Percentiles rank a stretch among this genome's conserved stretches.
Conservation (phyloP, 371 early-diverging fungal species). For the Dinochytrium kinnereticum region DNA sequence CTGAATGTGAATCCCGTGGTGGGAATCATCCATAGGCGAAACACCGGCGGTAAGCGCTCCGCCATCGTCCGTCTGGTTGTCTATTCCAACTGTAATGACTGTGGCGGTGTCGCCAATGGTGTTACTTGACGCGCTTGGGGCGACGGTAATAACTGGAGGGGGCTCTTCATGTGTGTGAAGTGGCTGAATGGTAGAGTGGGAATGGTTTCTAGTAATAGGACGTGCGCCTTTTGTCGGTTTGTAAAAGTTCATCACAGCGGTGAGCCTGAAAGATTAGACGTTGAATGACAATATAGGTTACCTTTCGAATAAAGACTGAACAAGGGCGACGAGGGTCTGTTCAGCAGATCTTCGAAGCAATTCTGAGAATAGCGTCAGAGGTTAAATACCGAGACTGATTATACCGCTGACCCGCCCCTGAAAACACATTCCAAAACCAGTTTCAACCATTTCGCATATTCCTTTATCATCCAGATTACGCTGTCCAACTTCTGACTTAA, state of each 20-base stretch:
- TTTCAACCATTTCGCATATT: constrained; percentile 96
- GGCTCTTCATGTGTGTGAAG: not conserved
- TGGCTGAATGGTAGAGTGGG: not conserved
- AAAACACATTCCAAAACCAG: constrained; percentile 94
- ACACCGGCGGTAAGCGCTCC: not conserved
- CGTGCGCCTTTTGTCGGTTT: not conserved
- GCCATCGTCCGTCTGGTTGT: not conserved
- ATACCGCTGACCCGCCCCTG: constrained; percentile 88
- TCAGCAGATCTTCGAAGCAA: constrained; percentile 80
- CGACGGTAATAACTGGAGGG: not conserved
- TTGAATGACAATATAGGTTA: not conserved
- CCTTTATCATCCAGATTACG: constrained; percentile 82
- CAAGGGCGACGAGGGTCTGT: constrained; percentile 77
- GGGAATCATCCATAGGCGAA: not conserved
- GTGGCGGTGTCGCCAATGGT: not conserved
- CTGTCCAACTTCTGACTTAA: constrained; percentile 52
- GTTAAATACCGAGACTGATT: not conserved
- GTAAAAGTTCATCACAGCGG: constrained; percentile 13
- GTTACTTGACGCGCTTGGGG: not conserved
- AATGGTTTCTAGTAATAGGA: not conserved
- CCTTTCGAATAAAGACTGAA: constrained; percentile 53
- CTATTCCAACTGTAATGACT: constrained; percentile 1
- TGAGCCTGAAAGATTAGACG: constrained; percentile 13
- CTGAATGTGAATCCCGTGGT: not conserved
- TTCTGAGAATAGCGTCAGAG: constrained; percentile 53